Evolutionary conservation across 495 filamentous ascomycete species (phyloP).

Genomic region (Xylaria grammica): DNA sequence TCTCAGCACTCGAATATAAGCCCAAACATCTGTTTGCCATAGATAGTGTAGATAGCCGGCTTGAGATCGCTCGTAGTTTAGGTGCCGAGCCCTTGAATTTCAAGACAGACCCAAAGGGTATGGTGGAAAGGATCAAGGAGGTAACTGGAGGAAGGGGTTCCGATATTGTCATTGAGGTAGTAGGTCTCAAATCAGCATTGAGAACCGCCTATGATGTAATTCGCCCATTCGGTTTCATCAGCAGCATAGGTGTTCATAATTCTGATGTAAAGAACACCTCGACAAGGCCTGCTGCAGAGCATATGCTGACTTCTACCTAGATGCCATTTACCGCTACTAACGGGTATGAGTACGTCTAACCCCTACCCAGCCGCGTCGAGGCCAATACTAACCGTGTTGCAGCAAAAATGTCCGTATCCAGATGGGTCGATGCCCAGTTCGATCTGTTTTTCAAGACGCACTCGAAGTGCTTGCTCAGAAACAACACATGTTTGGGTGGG

Average conservation of each 20-base stretch:
- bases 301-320: conserved; percentile 45
- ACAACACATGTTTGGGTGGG: conserved; percentile 80
- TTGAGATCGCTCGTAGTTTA: conserved; percentile 75
- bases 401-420: conserved; percentile 88
- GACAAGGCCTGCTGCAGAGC: neutral
- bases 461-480: conserved; percentile 79
- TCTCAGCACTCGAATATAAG: conserved; percentile 79
- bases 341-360: conserved; percentile 66
- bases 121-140: conserved; percentile 74
- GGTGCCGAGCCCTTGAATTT: conserved; percentile 92
- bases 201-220: conserved; percentile 84
- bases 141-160: conserved; percentile 84
- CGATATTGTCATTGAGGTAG: conserved; percentile 90
- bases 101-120: conserved; percentile 66
- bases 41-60: conserved; percentile 77
- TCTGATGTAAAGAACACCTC: conserved; percentile 61
- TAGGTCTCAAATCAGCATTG: conserved; percentile 83
- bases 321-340: conserved; percentile 85
- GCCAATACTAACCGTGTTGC: conserved; percentile 23
- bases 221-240: conserved; percentile 85
- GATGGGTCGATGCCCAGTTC: conserved; percentile 92
- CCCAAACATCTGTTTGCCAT: conserved; percentile 85
- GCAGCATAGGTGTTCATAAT: conserved; percentile 92
- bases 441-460: conserved; percentile 80
- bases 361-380: neutral